Base-by-base conservation (phyloP, 805 yeast genomes). In the Zygosaccharomyces gambellarensis region DNA sequence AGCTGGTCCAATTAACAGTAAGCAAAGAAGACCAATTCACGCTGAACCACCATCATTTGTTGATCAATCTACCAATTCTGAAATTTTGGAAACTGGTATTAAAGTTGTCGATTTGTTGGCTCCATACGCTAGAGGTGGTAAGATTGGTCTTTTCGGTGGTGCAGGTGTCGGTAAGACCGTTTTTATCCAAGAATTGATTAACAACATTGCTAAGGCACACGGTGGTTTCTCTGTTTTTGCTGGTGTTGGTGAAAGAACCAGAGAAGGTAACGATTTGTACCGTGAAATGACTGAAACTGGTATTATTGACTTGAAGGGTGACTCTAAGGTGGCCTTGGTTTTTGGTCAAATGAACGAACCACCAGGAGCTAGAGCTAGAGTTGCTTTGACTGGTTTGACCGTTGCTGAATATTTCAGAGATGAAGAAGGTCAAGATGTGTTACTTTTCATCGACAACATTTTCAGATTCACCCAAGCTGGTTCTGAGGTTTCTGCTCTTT, bases 91-190 rank as follows among this genome's bases (percentile, higher is more conserved):
- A 81, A 92, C 99, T 61, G 97, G 99, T 89, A 92, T 92, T 75
- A 92, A 92, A 84, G 99, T 92, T 76, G 99, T 92, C 79, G 99
- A 92, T 75, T 82, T 92, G 72, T 83, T 92, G 64, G 99, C 99
- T 66, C 99, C 99, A 67, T 92, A 92, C 82, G 98, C 99, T 73
- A 90, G 97, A 88, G 99, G 99, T 88, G 99, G 99, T 88, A 92
- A 92, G 85, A 92, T 92, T 89, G 99, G 99, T 85, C 85, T 92
- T 72, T 92, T 92, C 87, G 99, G 99, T 82, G 99, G 99, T 92
- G 99, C 99, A 77, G 99, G 99, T 92, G 99, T 92, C 87, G 99
- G 99, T 80, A 92, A 92, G 80, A 92, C 99, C 77, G 99, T 92
- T 60, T 92, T 92, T 80, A 92, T 92, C 79, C 99, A 92, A 83